Evolutionary conservation across 805 yeast species (phyloP).

Genomic region (Monosporozyma servazzii): DNA sequence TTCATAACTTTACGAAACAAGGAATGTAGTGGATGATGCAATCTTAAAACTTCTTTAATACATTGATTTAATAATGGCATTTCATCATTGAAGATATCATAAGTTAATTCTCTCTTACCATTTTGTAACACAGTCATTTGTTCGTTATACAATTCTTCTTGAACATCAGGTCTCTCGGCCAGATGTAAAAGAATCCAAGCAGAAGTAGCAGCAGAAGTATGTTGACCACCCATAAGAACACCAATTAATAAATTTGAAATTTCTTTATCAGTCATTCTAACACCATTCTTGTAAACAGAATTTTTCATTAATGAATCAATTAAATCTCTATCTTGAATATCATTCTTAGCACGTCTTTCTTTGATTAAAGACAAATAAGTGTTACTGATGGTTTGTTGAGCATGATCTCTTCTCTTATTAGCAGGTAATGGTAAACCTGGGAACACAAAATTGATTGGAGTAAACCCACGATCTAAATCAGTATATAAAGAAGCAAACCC

Average conservation of each 20-base stretch:
- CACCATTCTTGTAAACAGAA: conserved; percentile 88
- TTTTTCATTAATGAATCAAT: conserved; percentile 77
- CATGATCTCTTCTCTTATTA: conserved; percentile 76
- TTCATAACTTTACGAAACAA: conserved; percentile 84
- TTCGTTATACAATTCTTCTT: conserved; percentile 72
- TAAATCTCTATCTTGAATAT: conserved; percentile 76
- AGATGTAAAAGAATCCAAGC: conserved; percentile 91
- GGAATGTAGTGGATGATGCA: conserved; percentile 95
- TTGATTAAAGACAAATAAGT: conserved; percentile 75
- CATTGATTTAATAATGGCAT: conserved; percentile 75
- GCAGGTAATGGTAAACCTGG: conserved; percentile 85
- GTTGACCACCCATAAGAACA: conserved; percentile 98
- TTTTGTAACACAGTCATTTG: conserved; percentile 54
- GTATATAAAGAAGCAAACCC: conserved; percentile 78
- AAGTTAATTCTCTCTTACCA: conserved; percentile 52
- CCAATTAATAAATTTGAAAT: conserved; percentile 91
- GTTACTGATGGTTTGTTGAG: conserved; percentile 69
- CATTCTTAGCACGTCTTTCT: conserved; percentile 66
- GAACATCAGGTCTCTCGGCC: conserved; percentile 79
- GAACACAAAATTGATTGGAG: conserved; percentile 92
- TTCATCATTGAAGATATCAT: conserved; percentile 64
- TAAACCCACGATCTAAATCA: conserved; percentile 94
- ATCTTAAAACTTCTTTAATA: conserved; percentile 86
- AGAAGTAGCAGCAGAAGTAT: conserved; percentile 91
- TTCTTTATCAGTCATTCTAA: conserved; percentile 87